These are phyloP conservation scores for Tanozyma kutaoensis DNA, from an alignment of 805 yeast genomes.

Conservation along the genomic window DNA sequence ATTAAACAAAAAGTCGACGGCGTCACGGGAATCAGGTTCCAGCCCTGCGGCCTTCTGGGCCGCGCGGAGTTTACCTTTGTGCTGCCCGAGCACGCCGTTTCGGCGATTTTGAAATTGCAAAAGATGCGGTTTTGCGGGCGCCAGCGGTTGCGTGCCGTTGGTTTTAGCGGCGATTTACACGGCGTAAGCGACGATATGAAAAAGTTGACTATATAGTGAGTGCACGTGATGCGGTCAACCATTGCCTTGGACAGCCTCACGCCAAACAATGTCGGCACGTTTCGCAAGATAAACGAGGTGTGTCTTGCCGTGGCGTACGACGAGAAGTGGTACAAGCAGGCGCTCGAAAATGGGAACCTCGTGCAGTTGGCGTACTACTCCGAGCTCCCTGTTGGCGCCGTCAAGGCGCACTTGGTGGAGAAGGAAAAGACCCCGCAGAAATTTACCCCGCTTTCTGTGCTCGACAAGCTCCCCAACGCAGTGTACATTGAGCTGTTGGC, in stretches of 20 bases:
- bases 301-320: constrained; percentile 39
- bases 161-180: no score
- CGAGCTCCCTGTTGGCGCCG: constrained; percentile 72
- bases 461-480: constrained; percentile 38
- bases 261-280: constrained; percentile 42
- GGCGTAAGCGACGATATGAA: no score
- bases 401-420: constrained; percentile 40
- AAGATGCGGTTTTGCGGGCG: no score
- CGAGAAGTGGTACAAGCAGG: constrained; percentile 37
- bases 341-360: constrained; percentile 34
- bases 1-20: no score
- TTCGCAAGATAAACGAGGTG: constrained; percentile 41
- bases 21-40: no score
- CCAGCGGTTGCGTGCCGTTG: no score
- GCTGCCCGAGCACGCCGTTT: no score
- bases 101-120: no score
- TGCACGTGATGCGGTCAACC: constrained; percentile 6
- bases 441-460: constrained; percentile 11
- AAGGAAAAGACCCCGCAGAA: constrained; percentile 9
- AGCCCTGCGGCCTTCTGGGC: no score
- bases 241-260: constrained; percentile 48
- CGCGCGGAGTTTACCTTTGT: no score
- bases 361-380: constrained; percentile 51
- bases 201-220: no score
- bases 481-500: constrained; percentile 57